Evolutionary conservation across 305 asterid genomes (phyloP), one percentile per base, ranked within the genome.

Genomic region (Fraxinus latifolia): DNA sequence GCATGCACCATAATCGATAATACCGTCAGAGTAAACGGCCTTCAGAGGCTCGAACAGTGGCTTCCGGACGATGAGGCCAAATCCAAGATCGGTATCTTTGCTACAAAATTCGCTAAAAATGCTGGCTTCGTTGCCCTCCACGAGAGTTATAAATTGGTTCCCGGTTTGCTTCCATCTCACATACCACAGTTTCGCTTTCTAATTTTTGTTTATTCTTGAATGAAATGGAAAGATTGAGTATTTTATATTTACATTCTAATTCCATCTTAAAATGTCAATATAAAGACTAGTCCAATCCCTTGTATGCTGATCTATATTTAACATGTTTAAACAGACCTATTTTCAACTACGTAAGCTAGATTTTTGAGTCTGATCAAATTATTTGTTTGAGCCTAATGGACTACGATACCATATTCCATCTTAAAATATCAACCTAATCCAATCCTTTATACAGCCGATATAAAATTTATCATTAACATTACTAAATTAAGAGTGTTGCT

Each of bases 111-210:
- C 55, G 87, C 85, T 44, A 70, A 83, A 73, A 86, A 86, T 70
- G 83, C 90, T 7, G 85, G 86, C 27, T 1, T 14, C 29, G 81
- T 80, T 71, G 91, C 80, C 4, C 44, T 87, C 73, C 53, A 79
- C 5, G 89, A 89, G 74, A 84, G 87, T 79, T 84, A 80, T 68
- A 84, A 86, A 77, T 21, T 81, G 58, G 53, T 89, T 70, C 88
- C 94, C 68, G 94, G 94, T 87, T 29, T 83, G 79, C 23, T 47
- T 77, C 32, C 58, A 68, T 29, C 14, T 1, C 7, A 19, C 2
- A 5, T 19, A 17, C n/a, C n/a, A 39, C 50, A 39, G 50, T 39
- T 39, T 39, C 4, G 50, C 50, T 39, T 42, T 42, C 14, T 2
- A 42, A 9, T 42, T 42, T 42, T 42, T 42, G 14, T 39, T 37